Percentiles rank a stretch among this genome's conserved stretches.
These are phyloP conservation scores for Papiliotrema fonsecae DNA, from an alignment of 1,284 basidiomycete species.

Conservation along the genomic window DNA sequence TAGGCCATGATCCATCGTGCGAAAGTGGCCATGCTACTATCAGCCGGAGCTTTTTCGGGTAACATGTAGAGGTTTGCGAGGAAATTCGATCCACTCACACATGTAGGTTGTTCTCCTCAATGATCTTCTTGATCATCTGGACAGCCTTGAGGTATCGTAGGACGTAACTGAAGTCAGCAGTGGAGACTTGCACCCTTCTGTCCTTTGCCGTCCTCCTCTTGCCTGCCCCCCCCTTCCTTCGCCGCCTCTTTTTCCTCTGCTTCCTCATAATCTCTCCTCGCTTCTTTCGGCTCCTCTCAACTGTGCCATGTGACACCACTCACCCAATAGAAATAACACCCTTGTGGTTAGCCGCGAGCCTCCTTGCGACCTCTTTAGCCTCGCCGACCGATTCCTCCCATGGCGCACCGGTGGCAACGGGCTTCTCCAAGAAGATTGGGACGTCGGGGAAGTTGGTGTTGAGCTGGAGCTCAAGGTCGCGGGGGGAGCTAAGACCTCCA, in stretches of 20 bases:
- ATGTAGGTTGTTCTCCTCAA: conserved; percentile 52
- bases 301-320: conserved; percentile 20
- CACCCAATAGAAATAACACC: conserved; percentile 81
- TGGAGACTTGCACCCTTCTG: neutral
- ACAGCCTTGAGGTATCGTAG: conserved; percentile 49
- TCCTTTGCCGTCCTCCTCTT: no score
- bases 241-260: no score
- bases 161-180: conserved; percentile 44
- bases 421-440: conserved; percentile 84
- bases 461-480: conserved; percentile 84
- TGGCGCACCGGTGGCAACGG: conserved; percentile 50
- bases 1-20: conserved; percentile 52
- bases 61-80: no score
- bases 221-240: no score
- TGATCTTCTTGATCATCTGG: conserved; percentile 53
- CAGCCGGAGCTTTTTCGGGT: no score
- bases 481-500: conserved; percentile 63
- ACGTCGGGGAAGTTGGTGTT: conserved; percentile 79
- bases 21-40: conserved; percentile 49
- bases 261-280: no score
- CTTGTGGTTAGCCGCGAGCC: conserved; percentile 56
- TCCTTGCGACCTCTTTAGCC: conserved; percentile 59
- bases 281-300: no score
- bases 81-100: conserved; percentile 32
- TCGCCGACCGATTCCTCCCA: conserved; percentile 46